Evolutionary conservation across 257 asterid genomes (phyloP), one percentile per base, ranked within the genome.

Genomic region (Nemophila menziesii): DNA sequence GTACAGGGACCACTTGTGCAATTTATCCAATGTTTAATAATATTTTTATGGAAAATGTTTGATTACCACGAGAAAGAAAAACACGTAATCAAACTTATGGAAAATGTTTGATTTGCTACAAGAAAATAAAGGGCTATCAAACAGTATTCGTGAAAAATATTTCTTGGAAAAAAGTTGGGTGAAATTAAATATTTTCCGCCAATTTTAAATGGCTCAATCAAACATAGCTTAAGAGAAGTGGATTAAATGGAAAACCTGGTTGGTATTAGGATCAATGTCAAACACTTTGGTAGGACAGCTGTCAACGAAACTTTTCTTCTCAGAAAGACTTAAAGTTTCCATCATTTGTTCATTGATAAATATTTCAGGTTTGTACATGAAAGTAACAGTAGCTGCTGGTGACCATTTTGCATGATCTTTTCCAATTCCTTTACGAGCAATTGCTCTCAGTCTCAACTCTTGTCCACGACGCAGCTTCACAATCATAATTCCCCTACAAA

Each of bases 351-450:
- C 99, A 47, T 90, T 82, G 70, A 90, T 85, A 33, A 63, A 72
- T 48, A 90, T 85, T 4, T 81, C 96, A 26, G 99, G 99, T 42
- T 90, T 94, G 60, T 85, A 85, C 96, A 90, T 90, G 71, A 90
- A 90, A 43, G 94, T 79, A 47, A 85, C 99, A 33, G 99, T 90
- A 47, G 99, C 96, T 16, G 99, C 99, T 66, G 99, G 99, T 0
- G 96, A 85, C 96, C 96, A 90, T 63, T 90, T 90, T 4, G 99
- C 99, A 44, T 90, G 99, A 79, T 90, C 99, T 73, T 90, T 90
- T 39, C 96, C 99, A 55, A 90, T 85, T 57, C 99, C 99, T 61
- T 90, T 90, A 27, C 96, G 82, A 11, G 96, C 99, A 49, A 90
- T 90, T 60, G 99, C 99, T 73, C 99, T 75, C 48, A 90, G 64